A percentile compares a stretch with the other conserved stretches of the same genome.
Evolutionary conservation across 129 eudicot species (phyloP).

Genomic region (Gnaphalium uliginosum): DNA sequence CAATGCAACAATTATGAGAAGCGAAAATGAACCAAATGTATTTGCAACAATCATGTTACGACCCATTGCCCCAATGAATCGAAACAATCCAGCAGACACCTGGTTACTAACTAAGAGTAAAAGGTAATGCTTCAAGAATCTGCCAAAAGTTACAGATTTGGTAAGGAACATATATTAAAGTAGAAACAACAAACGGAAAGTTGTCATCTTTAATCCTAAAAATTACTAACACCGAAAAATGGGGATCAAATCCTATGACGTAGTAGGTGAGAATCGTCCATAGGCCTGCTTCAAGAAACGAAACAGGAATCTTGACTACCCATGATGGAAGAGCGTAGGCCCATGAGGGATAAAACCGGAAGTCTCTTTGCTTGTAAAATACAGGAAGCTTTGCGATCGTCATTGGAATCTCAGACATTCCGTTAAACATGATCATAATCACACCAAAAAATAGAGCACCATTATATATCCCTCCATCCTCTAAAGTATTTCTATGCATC

Average conservation of each 20-base stretch:
- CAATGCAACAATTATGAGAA: conserved; percentile 50
- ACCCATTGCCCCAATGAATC: conserved; percentile 55
- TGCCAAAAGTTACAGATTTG: conserved; percentile 13
- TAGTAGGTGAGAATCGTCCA: conserved; percentile 66
- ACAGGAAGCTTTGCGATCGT: conserved; percentile 75
- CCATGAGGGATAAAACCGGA: conserved; percentile 70
- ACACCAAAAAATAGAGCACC: conserved; percentile 29
- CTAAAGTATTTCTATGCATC: conserved; percentile 36
- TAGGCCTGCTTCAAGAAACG: conserved; percentile 46
- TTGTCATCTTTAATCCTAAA: neutral
- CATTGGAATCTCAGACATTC: conserved; percentile 57
- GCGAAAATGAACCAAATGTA: conserved; percentile 27
- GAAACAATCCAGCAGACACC: conserved; percentile 58
- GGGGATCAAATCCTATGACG: conserved; percentile 69
- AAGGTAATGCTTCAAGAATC: conserved; percentile 55
- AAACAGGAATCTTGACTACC: conserved; percentile 60
- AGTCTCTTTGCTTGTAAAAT: conserved; percentile 73
- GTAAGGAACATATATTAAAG: neutral
- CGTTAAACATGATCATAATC: conserved; percentile 22
- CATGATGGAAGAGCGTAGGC: conserved; percentile 66
- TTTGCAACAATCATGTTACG: conserved; percentile 63
- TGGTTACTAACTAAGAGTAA: conserved; percentile 50
- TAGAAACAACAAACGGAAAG: neutral
- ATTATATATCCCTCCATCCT: conserved; percentile 47
- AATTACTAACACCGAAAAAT: conserved; percentile 17